Evolutionary conservation across 345 rosid genomes (phyloP).

Genomic region (Turnera subulata): DNA sequence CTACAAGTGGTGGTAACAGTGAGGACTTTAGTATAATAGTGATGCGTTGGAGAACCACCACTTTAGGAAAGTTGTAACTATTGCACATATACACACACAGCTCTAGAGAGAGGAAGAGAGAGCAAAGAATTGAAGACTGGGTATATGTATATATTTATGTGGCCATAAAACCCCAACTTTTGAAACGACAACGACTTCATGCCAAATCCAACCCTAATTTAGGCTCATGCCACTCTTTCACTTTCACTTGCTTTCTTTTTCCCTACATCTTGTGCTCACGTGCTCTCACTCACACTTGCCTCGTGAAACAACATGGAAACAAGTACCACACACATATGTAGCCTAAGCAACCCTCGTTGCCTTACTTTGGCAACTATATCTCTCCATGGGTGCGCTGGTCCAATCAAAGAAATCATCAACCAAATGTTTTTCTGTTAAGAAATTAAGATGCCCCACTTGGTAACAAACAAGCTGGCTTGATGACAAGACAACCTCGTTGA

Average conservation of each 20-base stretch:
- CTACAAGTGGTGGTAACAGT: background rate
- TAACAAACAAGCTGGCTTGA: background rate
- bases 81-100: too few species aligned
- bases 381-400: background rate
- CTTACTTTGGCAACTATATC: background rate
- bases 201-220: conserved; percentile 20
- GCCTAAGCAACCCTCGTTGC: too few species aligned
- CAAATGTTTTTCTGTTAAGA: background rate
- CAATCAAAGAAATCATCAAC: background rate
- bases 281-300: conserved; percentile 23
- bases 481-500: background rate
- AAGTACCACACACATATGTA: background rate
- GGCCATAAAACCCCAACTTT: conserved; percentile 26
- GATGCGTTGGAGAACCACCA: conserved; percentile 32
- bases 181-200: conserved; percentile 20
- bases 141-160: conserved; percentile 7
- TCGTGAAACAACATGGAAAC: conserved; percentile 5
- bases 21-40: conserved; percentile 5
- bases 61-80: conserved; percentile 30
- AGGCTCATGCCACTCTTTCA: background rate
- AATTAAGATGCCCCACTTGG: background rate
- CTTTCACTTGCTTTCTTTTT: background rate
- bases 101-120: conserved; percentile 1
- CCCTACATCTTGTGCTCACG: background rate
- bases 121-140: conserved; percentile 1